Base-by-base conservation (phyloP, 1,139 yeast species). In the Saccharomyces hybrid region DNA sequence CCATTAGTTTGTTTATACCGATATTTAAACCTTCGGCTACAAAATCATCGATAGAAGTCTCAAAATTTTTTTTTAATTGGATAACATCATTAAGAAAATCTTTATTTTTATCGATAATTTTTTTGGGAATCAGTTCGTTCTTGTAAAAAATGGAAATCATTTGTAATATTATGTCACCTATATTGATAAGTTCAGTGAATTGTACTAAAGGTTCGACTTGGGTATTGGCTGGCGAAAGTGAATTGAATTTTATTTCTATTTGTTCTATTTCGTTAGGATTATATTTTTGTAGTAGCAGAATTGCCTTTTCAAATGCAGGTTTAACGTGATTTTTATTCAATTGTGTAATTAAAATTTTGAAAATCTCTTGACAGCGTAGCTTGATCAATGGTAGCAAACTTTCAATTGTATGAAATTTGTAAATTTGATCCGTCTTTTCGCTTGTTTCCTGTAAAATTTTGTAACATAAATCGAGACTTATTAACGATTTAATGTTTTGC, bases 11-110 rank as follows among this genome's bases (percentile, higher is more conserved):
- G 60, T 88, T 96, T 49, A 93, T 88, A 49, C 98, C 97, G 16
- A 88, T 79, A 64, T 89, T 91, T 46, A 93, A 77, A 0, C 99
- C 99, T 65, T 86, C 89, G 0, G 98, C 99, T 27, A 93, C 97
- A 65, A 80, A 86, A 54, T 83, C 88, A 68, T 93, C 99, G 8
- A 93, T 81, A 73, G 83, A 75, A 9, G 82, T 82, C 65, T 93
- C 99, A 58, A 93, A 80, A 56, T 80, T 80, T 62, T 87, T 84
- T 68, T 93, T 93, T 46, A 83, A 83, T 65, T 89, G 93, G 50
- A 88, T 79, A 3, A 95, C 82, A 19, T 89, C 88, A 57, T 88
- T 84, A 54, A 89, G 75, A 63, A 91, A 87, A 55, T 95, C 95
- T 57, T 80, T 78, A 60, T 85, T 86, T 56, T 82, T 79, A 62